Evolutionary conservation across 306 rosid species (phyloP).

Genomic region (Dryas drummondii): DNA sequence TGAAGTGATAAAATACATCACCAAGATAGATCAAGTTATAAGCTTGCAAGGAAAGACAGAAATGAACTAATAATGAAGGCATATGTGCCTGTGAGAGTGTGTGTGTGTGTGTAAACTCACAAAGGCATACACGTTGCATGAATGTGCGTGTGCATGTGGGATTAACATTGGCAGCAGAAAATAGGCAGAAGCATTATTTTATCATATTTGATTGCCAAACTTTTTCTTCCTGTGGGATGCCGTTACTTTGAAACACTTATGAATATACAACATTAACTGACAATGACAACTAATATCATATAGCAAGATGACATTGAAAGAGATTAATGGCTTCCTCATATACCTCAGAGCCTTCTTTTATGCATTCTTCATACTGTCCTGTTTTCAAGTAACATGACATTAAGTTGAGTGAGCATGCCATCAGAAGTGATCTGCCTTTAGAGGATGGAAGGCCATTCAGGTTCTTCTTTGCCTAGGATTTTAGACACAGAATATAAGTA

Average conservation of each 20-base stretch:
- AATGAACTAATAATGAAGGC: background rate
- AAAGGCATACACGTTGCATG: background rate
- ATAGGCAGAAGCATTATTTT: background rate
- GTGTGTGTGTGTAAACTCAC: background rate
- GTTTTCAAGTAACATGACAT: constrained; percentile 98
- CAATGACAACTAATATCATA: constrained; percentile 19
- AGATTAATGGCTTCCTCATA: constrained; percentile 22
- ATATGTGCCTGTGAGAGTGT: background rate
- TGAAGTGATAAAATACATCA: constrained; percentile 29
- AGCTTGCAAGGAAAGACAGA: constrained; percentile 5
- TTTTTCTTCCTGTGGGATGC: background rate
- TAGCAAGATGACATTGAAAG: constrained; percentile 17
- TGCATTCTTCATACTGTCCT: constrained; percentile 69
- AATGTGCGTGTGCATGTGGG: no score
- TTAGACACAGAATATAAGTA: constrained; percentile 3
- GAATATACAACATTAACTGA: constrained; percentile 7
- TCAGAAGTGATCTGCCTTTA: constrained; percentile 62
- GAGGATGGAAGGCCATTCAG: constrained; percentile 60
- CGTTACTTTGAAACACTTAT: background rate
- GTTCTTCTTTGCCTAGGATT: constrained; percentile 82
- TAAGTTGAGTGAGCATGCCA: constrained; percentile 94
- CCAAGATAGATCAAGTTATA: background rate
- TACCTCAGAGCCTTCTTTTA: constrained; percentile 96
- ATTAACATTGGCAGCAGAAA: background rate
- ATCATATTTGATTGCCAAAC: no score